A percentile compares a stretch with the other conserved stretches of the same genome.
These are phyloP conservation scores for Fallopia convolvulus DNA, from an alignment of 148 eudicot species.

Conservation along the genomic window DNA sequence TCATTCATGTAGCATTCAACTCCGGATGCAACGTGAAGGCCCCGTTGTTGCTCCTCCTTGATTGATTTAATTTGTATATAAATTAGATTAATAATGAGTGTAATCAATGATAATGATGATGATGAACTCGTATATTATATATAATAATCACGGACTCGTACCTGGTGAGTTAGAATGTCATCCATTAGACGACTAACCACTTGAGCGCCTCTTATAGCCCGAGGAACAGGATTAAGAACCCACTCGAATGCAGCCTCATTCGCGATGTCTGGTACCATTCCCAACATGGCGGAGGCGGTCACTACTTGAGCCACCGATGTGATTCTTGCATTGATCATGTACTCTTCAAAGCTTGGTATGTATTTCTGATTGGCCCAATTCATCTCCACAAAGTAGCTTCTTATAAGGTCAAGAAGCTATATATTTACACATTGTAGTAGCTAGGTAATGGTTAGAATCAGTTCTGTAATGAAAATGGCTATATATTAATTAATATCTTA, in stretches of 20 bases:
- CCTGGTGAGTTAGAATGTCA: constrained; percentile 25
- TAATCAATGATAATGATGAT: too few relatives aligned
- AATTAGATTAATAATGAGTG: too few relatives aligned
- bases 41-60: not conserved
- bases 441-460: too few relatives aligned
- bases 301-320: constrained; percentile 1
- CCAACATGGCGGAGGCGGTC: constrained; percentile 15
- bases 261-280: constrained; percentile 18
- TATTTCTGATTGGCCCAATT: constrained; percentile 21
- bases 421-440: not conserved
- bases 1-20: constrained; percentile 33
- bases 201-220: constrained; percentile 19
- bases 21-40: not conserved
- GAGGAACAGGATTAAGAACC: constrained; percentile 10
- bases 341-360: constrained; percentile 24
- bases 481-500: too few relatives aligned
- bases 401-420: constrained; percentile 19
- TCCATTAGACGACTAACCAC: constrained; percentile 23
- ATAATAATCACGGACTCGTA: not conserved
- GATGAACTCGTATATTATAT: too few relatives aligned
- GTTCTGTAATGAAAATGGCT: too few relatives aligned
- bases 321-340: constrained; percentile 10
- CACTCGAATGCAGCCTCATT: constrained; percentile 21
- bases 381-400: constrained; percentile 18
- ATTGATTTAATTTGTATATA: too few relatives aligned